Evolutionary conservation across 2,329 filamentous ascomycete genomes (phyloP), one percentile per base, ranked within the genome.

Genomic region (Colletotrichum sp.): DNA sequence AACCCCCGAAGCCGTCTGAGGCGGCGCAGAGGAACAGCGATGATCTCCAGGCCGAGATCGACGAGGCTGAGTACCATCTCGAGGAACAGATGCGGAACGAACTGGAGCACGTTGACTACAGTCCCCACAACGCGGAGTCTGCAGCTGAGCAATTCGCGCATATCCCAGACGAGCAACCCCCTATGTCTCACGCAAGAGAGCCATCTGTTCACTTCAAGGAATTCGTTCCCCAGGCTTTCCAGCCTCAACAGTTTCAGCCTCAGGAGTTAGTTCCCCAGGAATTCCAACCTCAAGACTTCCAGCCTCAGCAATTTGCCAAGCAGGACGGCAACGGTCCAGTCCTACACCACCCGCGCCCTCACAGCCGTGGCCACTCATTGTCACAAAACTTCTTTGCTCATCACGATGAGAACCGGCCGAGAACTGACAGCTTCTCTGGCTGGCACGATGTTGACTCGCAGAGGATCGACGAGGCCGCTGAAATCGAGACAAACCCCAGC

Each of bases 21-120:
- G 86, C 89, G 12, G 72, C 79, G 13, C 84, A 85, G 63, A 86
- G 86, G 62, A 77, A 77, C 74, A 84, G 86, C 63, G 94, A 96
- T 79, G 96, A 96, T 79, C 89, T 98, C 29, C 95, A 98, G 82
- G 93, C 93, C 77, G 95, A 97, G 79, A 93, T 98, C 72, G 94
- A 97, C 66, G 94, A 96, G 81, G 93, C 95, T 6, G 95, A 98
- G 80, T 96, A 97, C 81, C 95, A 96, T 80, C 85, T 97, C 77
- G 95, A 96, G 82, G 92, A 96, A 82, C 93, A 95, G 77, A 92
- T 96, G 77, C 92, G 95, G 68, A 93, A 94, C 70, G 93, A 96
- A 80, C 88, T 96, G 65, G 94, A 96, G 76, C 93, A 96, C 79
- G 93, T 94, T 71, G 94, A 95, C 79, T 94, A 95, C 81, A 95